These are phyloP conservation scores for Rhizopogon roseolus DNA, from an alignment of 768 basidiomycete genomes.

Conservation along the genomic window DNA sequence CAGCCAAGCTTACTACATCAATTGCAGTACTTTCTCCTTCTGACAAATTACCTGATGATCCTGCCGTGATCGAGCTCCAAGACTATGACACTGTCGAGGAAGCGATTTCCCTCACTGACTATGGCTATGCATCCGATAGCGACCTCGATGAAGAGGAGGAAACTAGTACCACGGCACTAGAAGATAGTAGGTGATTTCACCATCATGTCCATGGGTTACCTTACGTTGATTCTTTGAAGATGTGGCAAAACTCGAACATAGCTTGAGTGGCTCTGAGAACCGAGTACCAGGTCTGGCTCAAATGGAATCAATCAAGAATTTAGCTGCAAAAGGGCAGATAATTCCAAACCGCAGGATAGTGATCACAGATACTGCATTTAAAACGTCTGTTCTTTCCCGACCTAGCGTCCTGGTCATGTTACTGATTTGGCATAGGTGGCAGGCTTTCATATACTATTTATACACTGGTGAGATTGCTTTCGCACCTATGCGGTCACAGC, in stretches of 20 bases:
- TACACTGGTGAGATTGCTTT: conserved; percentile 29
- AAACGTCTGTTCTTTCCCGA: not conserved
- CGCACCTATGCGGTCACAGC: conserved; percentile 15
- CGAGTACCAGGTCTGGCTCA: not conserved
- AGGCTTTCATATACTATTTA: conserved; percentile 28
- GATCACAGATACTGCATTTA: conserved; percentile 8
- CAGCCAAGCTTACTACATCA: not conserved
- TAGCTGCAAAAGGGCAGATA: not conserved
- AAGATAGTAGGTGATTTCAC: not conserved
- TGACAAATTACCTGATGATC: not conserved
- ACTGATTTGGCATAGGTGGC: conserved; percentile 21
- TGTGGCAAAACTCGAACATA: not conserved
- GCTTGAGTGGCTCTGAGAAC: not conserved
- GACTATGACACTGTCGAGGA: not conserved
- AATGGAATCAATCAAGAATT: not conserved
- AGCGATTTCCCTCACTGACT: conserved; percentile 4
- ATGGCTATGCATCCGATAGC: conserved; percentile 20
- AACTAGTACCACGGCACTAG: not conserved
- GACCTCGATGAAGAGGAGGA: conserved; percentile 19
- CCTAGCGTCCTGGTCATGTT: not conserved
- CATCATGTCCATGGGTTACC: not conserved
- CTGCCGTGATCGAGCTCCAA: conserved; percentile 4
- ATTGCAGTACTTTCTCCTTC: not conserved
- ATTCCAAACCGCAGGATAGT: conserved; percentile 3
- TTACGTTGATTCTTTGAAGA: not conserved